phyloP scores from a whole-genome alignment of 192 early-diverging fungal species.

The Funneliformis geosporum region DNA sequence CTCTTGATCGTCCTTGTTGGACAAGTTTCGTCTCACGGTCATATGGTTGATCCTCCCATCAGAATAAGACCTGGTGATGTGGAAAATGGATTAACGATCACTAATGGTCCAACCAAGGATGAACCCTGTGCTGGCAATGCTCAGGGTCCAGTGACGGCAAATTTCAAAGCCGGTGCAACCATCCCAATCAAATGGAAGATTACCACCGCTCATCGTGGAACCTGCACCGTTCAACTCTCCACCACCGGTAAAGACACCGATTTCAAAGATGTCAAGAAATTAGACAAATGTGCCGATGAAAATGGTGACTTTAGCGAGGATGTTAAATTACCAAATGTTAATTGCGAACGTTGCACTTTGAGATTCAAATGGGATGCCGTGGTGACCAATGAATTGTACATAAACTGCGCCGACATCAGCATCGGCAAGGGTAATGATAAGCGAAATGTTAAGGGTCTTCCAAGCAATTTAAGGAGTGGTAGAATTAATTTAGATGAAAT shows the following conservation, averaged over 20 bases:
- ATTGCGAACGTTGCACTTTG: background rate
- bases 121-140: conserved; percentile 9
- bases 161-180: background rate
- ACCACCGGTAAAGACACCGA: conserved; percentile 8
- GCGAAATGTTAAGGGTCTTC: background rate
- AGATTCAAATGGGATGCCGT: conserved; percentile 18
- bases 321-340: background rate
- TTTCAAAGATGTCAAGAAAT: background rate
- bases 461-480: no score
- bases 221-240: conserved; percentile 20
- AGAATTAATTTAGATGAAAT: no score
- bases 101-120: conserved; percentile 15
- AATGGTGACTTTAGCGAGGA: background rate
- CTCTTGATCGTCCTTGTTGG: background rate
- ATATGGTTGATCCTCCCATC: conserved; percentile 15
- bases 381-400: conserved; percentile 24
- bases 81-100: conserved; percentile 3
- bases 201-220: conserved; percentile 15
- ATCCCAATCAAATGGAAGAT: conserved; percentile 26
- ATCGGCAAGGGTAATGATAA: background rate
- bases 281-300: conserved; percentile 19
- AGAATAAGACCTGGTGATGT: background rate
- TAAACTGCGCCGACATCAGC: conserved; percentile 28
- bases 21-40: conserved; percentile 12
- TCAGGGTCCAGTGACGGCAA: background rate